These are phyloP conservation scores for Ampelocalamus luodianensis DNA, from an alignment of 176 grass and related monocot genomes.

Conservation along the genomic window DNA sequence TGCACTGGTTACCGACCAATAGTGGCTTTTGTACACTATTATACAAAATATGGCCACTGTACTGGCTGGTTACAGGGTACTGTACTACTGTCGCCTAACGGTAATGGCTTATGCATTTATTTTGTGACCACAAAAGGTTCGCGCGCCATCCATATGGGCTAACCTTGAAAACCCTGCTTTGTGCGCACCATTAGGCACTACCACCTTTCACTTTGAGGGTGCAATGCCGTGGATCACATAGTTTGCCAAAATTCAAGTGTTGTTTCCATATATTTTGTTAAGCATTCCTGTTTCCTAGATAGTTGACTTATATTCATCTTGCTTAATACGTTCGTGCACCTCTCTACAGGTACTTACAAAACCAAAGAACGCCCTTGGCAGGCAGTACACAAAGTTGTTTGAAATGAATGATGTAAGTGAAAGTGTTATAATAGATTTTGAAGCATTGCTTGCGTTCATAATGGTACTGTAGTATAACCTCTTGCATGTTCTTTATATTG, in stretches of 20 bases:
- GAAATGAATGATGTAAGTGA: slow-evolving; percentile 74
- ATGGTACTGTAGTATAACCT: slow-evolving; percentile 6
- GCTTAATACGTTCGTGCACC: slow-evolving; percentile 12
- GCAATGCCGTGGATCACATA: background rate
- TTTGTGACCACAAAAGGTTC: background rate
- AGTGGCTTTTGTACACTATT: background rate
- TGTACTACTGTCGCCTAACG: background rate
- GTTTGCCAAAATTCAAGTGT: slow-evolving; percentile 12
- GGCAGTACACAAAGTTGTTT: slow-evolving; percentile 71
- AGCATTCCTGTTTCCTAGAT: slow-evolving; percentile 34
- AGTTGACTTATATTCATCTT: background rate
- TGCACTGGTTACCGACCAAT: background rate
- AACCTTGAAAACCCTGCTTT: background rate
- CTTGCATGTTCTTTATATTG: background rate
- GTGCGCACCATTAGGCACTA: background rate
- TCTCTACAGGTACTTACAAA: slow-evolving; percentile 64
- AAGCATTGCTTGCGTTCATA: background rate
- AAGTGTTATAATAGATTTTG: background rate
- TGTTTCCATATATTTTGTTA: slow-evolving; percentile 25
- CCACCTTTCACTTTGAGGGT: background rate
- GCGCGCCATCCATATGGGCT: background rate
- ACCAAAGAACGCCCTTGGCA: slow-evolving; percentile 68
- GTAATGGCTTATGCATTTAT: background rate
- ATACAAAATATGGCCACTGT: background rate
- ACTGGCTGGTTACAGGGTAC: background rate